phyloP scores from a whole-genome alignment of 2,329 filamentous ascomycete species.

The Nemania diffusa region DNA sequence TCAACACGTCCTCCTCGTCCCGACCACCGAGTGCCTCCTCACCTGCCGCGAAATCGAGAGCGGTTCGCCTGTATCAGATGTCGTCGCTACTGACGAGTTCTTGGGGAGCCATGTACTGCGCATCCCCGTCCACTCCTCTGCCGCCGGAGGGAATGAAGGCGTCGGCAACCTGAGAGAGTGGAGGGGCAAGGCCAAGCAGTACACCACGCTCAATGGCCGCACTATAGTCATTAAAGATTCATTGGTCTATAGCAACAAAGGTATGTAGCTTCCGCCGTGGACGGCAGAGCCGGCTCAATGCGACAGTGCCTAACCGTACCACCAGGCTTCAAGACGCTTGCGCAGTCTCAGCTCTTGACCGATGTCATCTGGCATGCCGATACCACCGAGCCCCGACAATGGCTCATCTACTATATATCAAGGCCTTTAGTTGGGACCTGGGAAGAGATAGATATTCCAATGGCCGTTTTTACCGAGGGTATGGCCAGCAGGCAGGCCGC shows the following conservation, averaged over 20 bases:
- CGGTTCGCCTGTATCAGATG: conserved; percentile 78
- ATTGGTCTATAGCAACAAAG: conserved; percentile 95
- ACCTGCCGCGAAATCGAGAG: conserved; percentile 89
- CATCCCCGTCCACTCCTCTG: conserved; percentile 68
- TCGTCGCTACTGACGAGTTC: conserved; percentile 92
- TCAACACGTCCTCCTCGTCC: conserved; percentile 93
- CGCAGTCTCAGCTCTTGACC: conserved; percentile 85
- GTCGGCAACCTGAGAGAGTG: conserved; percentile 80
- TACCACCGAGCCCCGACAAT: conserved; percentile 87
- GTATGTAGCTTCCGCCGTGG: conserved; percentile 56
- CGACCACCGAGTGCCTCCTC: conserved; percentile 90
- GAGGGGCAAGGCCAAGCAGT: conserved; percentile 93
- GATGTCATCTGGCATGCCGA: conserved; percentile 92
- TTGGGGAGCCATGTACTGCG: conserved; percentile 96
- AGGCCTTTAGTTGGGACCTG: conserved; percentile 84
- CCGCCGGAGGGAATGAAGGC: conserved; percentile 65
- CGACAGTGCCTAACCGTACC: conserved; percentile 26
- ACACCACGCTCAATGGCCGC: conserved; percentile 89
- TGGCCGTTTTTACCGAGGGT: conserved; percentile 68
- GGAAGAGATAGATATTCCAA: conserved; percentile 77
- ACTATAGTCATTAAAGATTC: conserved; percentile 95
- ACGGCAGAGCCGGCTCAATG: conserved; percentile 41
- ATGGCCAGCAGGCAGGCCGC: conserved; percentile 53
- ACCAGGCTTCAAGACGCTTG: conserved; percentile 87
- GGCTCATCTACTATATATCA: conserved; percentile 97